These are phyloP conservation scores for Leishmania major DNA, from an alignment of 208 protist genomes.

Conservation along the genomic window DNA sequence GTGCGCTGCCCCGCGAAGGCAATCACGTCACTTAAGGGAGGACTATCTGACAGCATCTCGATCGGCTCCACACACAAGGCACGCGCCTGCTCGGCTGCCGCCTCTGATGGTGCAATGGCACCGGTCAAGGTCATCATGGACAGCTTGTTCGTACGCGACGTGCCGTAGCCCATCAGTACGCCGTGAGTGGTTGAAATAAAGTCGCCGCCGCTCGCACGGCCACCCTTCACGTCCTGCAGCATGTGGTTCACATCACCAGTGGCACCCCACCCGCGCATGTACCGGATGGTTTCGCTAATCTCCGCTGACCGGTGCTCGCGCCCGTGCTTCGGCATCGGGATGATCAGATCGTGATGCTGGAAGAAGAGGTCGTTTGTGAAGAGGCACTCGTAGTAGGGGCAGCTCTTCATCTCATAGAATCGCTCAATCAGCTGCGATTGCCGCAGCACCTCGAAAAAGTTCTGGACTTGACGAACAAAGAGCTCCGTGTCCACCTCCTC, in stretches of 20 bases:
- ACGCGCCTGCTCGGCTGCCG: slow-evolving; percentile 42
- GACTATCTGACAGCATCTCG: slow-evolving; percentile 70
- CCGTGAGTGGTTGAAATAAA: slow-evolving; percentile 80
- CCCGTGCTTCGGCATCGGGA: slow-evolving; percentile 88
- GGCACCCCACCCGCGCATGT: slow-evolving; percentile 81
- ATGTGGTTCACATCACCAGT: slow-evolving; percentile 75
- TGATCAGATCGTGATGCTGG: slow-evolving; percentile 79
- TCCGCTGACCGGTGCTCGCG: slow-evolving; percentile 79
- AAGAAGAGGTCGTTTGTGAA: slow-evolving; percentile 80
- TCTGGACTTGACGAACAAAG: slow-evolving; percentile 68
- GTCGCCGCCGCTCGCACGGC: slow-evolving; percentile 62
- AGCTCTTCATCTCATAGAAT: slow-evolving; percentile 82
- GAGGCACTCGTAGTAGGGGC: slow-evolving; percentile 85
- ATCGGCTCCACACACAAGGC: slow-evolving; percentile 65
- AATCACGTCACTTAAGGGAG: slow-evolving; percentile 78
- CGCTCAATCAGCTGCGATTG: slow-evolving; percentile 75
- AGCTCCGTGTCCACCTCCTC: slow-evolving; percentile 78
- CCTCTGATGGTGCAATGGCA: slow-evolving; percentile 38
- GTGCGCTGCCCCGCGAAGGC: slow-evolving; percentile 77
- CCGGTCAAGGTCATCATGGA: slow-evolving; percentile 57
- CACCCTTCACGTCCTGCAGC: slow-evolving; percentile 77
- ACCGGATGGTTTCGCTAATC: slow-evolving; percentile 87
- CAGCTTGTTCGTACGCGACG: slow-evolving; percentile 73
- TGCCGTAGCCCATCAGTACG: slow-evolving; percentile 81
- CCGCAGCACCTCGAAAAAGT: slow-evolving; percentile 63